Evolutionary conservation across 2,329 filamentous ascomycete genomes (phyloP).

Genomic region (Penicillium sp.): DNA sequence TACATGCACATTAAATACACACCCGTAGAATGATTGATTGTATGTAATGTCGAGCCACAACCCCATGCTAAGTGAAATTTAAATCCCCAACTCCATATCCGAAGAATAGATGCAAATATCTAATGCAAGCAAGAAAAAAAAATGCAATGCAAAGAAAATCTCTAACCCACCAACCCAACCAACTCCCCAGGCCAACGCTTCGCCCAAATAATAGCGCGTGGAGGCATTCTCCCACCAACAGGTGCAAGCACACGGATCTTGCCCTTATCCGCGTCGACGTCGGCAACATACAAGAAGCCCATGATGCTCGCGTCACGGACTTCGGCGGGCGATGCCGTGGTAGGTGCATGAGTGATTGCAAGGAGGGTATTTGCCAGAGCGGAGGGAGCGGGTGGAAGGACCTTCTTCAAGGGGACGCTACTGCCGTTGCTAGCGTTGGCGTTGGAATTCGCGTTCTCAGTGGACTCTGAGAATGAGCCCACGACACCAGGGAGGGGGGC

Average conservation of each 20-base stretch:
- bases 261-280: constrained; percentile 81
- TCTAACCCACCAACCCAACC: constrained; percentile 68
- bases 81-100: neutral
- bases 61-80: constrained; percentile 1
- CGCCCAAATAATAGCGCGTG: constrained; percentile 78
- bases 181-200: constrained; percentile 78
- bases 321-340: constrained; percentile 67
- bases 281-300: constrained; percentile 89
- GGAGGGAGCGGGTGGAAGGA: constrained; percentile 60
- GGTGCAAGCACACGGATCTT: constrained; percentile 81
- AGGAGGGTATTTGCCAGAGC: constrained; percentile 76
- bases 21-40: neutral
- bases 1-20: neutral
- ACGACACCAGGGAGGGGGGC: constrained; percentile 27
- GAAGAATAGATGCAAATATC: neutral
- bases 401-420: constrained; percentile 54
- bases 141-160: neutral
- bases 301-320: constrained; percentile 81
- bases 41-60: neutral
- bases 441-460: constrained; percentile 18
- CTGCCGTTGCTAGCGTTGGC: constrained; percentile 23
- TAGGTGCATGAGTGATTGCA: constrained; percentile 76
- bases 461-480: constrained; percentile 12
- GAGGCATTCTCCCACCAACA: constrained; percentile 75
- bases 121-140: neutral